Evolutionary conservation across 495 filamentous ascomycete genomes (phyloP), one percentile per base, ranked within the genome.

Genomic region (Aeminium ludgeri): DNA sequence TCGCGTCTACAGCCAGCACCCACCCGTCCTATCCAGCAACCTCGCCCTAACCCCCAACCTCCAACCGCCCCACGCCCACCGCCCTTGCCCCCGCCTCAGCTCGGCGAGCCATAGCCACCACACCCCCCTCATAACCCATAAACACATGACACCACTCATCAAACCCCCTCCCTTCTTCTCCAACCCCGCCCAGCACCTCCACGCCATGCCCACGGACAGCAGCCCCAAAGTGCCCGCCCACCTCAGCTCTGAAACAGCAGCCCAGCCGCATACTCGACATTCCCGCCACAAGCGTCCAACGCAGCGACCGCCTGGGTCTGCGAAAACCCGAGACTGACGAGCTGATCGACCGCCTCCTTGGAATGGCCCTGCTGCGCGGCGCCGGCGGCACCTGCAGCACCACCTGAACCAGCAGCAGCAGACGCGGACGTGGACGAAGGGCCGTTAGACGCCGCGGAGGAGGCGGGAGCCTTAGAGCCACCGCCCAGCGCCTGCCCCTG

Each of bases 221-320:
- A n/a, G n/a, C n/a, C n/a, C n/a, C n/a, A n/a, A n/a, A n/a, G n/a
- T n/a, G n/a, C n/a, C n/a, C n/a, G n/a, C n/a, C n/a, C n/a, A n/a
- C n/a, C n/a, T 38, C 34, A 49, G 11, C 37, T 32, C 37, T 76
- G 64, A 57, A 93, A 82, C 47, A 95, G 65, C 41, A 95, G 69
- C 33, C 81, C 76, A 40, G 86, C 86, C 13, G 89, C 89, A 43
- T 76, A 70, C 36, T 95, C 78, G 30, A 94, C 68, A 56, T 95
- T 80, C 6, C 89, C 89, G 13, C 73, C 76, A n/a, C 82, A 82
- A 18, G 79, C 78, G 51, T 86, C 74, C 46, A 97, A 61, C 1
- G 86, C 86, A 34, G 73, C 72, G 44, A 87, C 67, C 0, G 85
- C 87, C 45, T 83, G 66, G 20, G 80, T 70, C 37, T 76, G 74